A percentile compares a stretch with the other conserved stretches of the same genome.
phyloP scores from a whole-genome alignment of 805 yeast species.

The Candida easanensis region DNA sequence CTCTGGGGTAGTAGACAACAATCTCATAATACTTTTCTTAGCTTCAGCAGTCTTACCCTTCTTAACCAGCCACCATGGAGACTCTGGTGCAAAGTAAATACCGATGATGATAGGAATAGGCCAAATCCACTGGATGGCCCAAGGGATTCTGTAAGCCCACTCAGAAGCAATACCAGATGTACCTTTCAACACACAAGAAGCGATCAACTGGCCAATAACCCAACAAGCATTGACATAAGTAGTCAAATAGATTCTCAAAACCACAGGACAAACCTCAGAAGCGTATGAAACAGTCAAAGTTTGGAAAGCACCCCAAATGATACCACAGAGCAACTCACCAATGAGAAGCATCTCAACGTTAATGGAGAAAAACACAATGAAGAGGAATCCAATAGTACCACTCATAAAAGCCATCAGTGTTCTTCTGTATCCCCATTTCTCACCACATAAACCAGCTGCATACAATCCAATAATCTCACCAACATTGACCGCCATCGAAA shows the following conservation, averaged over 20 bases:
- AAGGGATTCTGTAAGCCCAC: slow-evolving; percentile 38
- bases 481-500: slow-evolving; percentile 33
- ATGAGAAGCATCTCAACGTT: slow-evolving; percentile 35
- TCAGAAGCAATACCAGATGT: slow-evolving; percentile 12
- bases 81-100: slow-evolving; percentile 41
- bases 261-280: slow-evolving; percentile 42
- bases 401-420: slow-evolving; percentile 31
- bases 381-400: slow-evolving; percentile 34
- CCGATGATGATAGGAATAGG: slow-evolving; percentile 29
- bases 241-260: slow-evolving; percentile 37
- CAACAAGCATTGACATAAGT: slow-evolving; percentile 40
- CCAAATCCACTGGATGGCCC: slow-evolving; percentile 28
- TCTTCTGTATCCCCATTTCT: slow-evolving; percentile 36
- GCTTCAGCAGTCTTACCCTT: slow-evolving; percentile 35
- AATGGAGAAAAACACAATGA: slow-evolving; percentile 39
- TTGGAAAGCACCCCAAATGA: slow-evolving; percentile 43
- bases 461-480: slow-evolving; percentile 30
- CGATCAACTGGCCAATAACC: slow-evolving; percentile 39
- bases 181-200: slow-evolving; percentile 30
- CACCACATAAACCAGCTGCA: slow-evolving; percentile 25
- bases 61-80: slow-evolving; percentile 45
- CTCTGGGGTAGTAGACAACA: slow-evolving; percentile 9
- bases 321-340: slow-evolving; percentile 41
- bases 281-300: slow-evolving; percentile 39
- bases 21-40: slow-evolving; percentile 28